These are phyloP conservation scores for Lactarius vividus DNA, from an alignment of 768 basidiomycete genomes.

Conservation along the genomic window DNA sequence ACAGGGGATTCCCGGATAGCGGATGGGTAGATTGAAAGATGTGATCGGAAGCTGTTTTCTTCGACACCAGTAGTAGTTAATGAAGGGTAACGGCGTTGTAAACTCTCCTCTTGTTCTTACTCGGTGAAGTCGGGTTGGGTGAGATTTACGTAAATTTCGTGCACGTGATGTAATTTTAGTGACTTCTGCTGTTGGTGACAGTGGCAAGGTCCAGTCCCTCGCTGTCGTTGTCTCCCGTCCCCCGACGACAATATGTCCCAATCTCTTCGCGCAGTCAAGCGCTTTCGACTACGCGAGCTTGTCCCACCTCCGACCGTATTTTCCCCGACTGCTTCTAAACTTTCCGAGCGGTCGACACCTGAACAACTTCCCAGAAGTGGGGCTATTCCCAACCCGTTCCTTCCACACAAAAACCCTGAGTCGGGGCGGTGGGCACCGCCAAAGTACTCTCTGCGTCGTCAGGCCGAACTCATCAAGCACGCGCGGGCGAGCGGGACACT, in stretches of 20 bases:
- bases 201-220: not conserved
- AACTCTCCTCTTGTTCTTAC: not conserved
- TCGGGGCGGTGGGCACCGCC: conserved; percentile 68
- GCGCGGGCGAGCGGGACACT: conserved; percentile 54
- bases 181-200: not conserved
- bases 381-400: conserved; percentile 58
- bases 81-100: not conserved
- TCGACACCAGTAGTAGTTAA: not conserved
- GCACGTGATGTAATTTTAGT: conserved; percentile 13
- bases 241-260: conserved; percentile 13
- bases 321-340: conserved; percentile 34
- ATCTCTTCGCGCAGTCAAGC: conserved; percentile 39
- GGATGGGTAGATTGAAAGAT: conserved; percentile 80
- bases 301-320: conserved; percentile 37
- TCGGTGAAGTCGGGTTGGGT: not conserved
- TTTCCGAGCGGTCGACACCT: conserved; percentile 29
- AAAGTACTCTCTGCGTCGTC: conserved; percentile 69
- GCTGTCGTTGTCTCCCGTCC: not conserved
- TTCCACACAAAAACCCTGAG: conserved; percentile 56
- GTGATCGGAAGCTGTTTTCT: conserved; percentile 41
- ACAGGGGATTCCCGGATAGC: conserved; percentile 70
- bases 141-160: not conserved
- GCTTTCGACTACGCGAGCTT: conserved; percentile 49
- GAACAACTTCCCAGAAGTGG: conserved; percentile 24
- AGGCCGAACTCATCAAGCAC: conserved; percentile 74